These are phyloP conservation scores for Hypsizygus marmoreus DNA, from an alignment of 768 basidiomycete genomes.

Conservation along the genomic window DNA sequence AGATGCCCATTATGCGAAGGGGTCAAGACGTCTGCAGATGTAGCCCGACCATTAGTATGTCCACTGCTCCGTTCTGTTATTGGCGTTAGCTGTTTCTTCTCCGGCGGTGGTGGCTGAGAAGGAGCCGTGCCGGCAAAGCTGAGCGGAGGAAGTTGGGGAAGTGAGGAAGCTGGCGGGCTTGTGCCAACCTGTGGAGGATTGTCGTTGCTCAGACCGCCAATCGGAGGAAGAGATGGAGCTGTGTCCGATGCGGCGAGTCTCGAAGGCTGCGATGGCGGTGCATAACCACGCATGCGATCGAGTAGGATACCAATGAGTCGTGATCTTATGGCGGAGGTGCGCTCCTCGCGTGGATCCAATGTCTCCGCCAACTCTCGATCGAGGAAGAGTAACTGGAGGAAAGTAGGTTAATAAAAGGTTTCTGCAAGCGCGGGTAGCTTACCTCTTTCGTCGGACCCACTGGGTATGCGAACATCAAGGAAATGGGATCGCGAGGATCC, in stretches of 20 bases:
- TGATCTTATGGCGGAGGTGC: constrained; percentile 69
- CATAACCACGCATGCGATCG: constrained; percentile 58
- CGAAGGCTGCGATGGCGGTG: constrained; percentile 17
- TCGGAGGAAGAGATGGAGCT: constrained; percentile 38
- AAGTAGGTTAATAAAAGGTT: constrained; percentile 12
- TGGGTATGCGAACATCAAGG: constrained; percentile 95
- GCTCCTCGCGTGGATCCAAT: constrained; percentile 77
- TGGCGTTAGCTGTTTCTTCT: constrained; percentile 21
- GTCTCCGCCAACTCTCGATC: constrained; percentile 80
- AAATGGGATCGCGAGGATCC: constrained; percentile 81
- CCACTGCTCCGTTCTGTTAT: constrained; percentile 19
- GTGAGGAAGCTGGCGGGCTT: constrained; percentile 11
- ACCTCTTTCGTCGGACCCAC: constrained; percentile 84
- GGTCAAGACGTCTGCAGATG: constrained; percentile 1
- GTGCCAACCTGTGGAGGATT: neutral
- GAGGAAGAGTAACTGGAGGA: constrained; percentile 75
- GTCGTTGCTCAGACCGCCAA: constrained; percentile 22
- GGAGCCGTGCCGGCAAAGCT: constrained; percentile 37
- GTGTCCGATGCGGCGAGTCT: constrained; percentile 21
- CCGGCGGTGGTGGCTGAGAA: constrained; percentile 13
- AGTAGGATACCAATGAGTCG: constrained; percentile 62
- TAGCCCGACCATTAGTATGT: constrained; percentile 6
- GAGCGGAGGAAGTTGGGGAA: constrained; percentile 59
- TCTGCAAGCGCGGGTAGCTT: constrained; percentile 26
- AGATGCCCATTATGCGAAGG: neutral